A percentile compares a stretch with the other conserved stretches of the same genome.
Conservation (phyloP, 768 basidiomycete species). For the Hygrocybe punicea region DNA sequence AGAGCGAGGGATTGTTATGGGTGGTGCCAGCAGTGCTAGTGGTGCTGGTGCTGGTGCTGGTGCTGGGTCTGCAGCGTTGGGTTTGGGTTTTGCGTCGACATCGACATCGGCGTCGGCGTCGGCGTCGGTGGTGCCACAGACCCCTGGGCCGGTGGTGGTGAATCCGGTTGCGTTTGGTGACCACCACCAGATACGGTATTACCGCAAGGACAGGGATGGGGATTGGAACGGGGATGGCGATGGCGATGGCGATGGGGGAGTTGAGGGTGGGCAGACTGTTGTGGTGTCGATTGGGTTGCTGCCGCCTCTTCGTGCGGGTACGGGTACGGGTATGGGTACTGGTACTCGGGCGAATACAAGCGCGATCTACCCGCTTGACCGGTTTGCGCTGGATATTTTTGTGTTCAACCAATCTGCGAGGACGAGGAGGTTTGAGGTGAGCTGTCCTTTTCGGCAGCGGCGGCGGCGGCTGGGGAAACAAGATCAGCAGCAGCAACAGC, state of each 20-base stretch:
- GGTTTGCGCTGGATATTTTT: conserved; percentile 81
- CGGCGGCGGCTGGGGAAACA: too few relatives aligned
- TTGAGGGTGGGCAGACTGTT: conserved; percentile 41
- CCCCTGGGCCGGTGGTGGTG: conserved; percentile 52
- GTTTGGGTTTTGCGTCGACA: too few relatives aligned
- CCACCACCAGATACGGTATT: conserved; percentile 24
- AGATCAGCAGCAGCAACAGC: too few relatives aligned
- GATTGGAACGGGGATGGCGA: conserved; percentile 19
- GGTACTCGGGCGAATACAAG: conserved; percentile 30
- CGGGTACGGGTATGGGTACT: too few relatives aligned
- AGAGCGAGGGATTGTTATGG: conserved; percentile 45
- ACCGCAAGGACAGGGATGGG: conserved; percentile 27
- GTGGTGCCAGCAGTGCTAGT: too few relatives aligned
- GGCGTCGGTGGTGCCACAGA: conserved; percentile 38
- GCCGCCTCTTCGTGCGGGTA: conserved; percentile 16
- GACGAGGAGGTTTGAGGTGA: conserved; percentile 75
- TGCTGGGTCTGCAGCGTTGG: too few relatives aligned
- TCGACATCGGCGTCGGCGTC: too few relatives aligned
- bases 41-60: too few relatives aligned
- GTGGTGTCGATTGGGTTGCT: conserved; percentile 64
- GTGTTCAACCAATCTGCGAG: conserved; percentile 79
- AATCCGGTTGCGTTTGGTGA: conserved; percentile 41
- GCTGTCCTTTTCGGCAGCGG: conserved; percentile 55
- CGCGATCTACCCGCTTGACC: conserved; percentile 68
- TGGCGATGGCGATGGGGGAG: neutral